Evolutionary conservation across 2,329 filamentous ascomycete genomes (phyloP), one percentile per base, ranked within the genome.

Genomic region (Mariannaea elegans): DNA sequence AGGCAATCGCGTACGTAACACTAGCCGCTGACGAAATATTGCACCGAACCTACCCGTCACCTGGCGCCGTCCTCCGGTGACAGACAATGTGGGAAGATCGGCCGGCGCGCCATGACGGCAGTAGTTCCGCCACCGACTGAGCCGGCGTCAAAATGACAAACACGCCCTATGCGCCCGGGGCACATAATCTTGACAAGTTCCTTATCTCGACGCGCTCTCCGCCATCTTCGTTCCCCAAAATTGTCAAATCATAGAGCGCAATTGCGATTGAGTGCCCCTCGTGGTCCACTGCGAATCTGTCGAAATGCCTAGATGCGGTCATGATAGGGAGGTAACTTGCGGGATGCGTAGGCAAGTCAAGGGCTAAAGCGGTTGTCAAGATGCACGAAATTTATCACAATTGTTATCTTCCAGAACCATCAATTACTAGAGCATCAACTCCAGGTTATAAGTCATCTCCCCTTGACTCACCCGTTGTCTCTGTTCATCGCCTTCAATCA

Each of bases 111-210:
- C 21, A 31, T 36, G 29, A 27, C 44, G 44, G 44, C 44, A 27
- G 27, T 54, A 32, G 51, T 54, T 54, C 51, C 51, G 51, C 51
- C 51, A 39, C 42, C 38, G 29, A 42, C 34, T 24, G 29, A 41
- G 36, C 49, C 49, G 49, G 36, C 42, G 51, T 39, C 42, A 44
- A 38, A 55, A 41, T 45, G 51, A 32, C 51, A 55, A 55, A 29
- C 27, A 24, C 51, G 51, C 51, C 51, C 51, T 55, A 55, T 24
- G 42, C 36, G 16, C 29, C 31, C 32, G 12, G 14, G 21, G 14
- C 21, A 18, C 49, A 29, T 18, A 29, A 19, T 14, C 32, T 54
- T 45, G 50, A 44, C 50, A 45, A 41, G 36, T 36, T 19, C 18
- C 42, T 47, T 54, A 39, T 54, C 51, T 54, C 41, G 21, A 29